phyloP scores from a whole-genome alignment of 345 rosid genomes.

The Aegle marmelos region DNA sequence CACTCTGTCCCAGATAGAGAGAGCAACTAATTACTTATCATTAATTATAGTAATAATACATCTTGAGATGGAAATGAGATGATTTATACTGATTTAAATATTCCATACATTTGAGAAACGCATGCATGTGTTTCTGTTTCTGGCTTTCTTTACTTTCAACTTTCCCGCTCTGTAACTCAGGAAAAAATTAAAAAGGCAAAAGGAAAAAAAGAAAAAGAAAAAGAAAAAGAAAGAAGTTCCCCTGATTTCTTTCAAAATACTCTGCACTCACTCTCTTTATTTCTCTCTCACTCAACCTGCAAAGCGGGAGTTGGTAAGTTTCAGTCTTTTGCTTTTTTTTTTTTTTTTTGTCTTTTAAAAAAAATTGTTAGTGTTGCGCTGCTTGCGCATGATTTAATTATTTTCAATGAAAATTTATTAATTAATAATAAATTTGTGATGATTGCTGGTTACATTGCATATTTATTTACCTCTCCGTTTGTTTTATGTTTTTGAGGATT shows the following conservation, averaged over 20 bases:
- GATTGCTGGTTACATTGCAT: not conserved
- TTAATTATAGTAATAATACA: conserved; percentile 1
- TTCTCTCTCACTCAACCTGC: not conserved
- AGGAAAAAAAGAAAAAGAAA: too few relatives aligned
- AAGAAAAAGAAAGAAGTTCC: not conserved
- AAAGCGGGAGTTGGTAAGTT: not conserved
- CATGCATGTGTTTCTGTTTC: conserved; percentile 38
- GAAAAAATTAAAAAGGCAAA: not conserved
- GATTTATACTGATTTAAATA: not conserved
- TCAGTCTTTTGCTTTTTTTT: not conserved
- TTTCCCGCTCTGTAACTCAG: conserved; percentile 60
- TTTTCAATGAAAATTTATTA: not conserved
- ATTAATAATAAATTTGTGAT: not conserved
- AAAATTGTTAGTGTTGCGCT: not conserved
- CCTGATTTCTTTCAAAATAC: not conserved
- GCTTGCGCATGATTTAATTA: not conserved
- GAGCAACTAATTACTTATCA: not conserved
- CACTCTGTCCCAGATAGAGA: conserved; percentile 33
- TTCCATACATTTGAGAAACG: not conserved
- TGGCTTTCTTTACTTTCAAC: conserved; percentile 52
- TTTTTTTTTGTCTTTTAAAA: not conserved
- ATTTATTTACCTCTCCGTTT: not conserved
- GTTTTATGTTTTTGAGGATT: conserved; percentile 22
- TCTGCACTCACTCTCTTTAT: not conserved
- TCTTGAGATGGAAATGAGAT: not conserved